Base-by-base conservation (phyloP, 768 basidiomycete genomes). In the Tricholoma saponaceum region DNA sequence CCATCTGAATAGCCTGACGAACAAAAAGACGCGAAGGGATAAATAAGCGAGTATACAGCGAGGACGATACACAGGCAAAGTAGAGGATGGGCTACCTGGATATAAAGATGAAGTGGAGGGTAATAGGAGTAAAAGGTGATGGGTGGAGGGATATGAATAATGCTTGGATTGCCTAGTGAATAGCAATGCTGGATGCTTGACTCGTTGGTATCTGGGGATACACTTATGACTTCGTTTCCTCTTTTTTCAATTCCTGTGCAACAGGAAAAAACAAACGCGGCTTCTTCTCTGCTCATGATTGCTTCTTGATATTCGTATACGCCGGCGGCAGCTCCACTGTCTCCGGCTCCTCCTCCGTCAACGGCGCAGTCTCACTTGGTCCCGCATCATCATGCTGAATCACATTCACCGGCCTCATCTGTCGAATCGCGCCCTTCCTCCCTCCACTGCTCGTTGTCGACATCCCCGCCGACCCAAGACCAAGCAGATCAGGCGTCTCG, bases 311-410 rank as follows among this genome's bases (percentile, higher is more conserved):
- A 59, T 88, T 82, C 25, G 87, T 90, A 70, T 93, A 93, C 28
- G 89, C 89, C 1, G 90, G 90, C 13, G 90, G 90, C 51, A 93
- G 77, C 70, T 93, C 91, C 47, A 93, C 83, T 43, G 89, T 91
- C 70, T 89, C 90, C 14, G 81, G 67, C 61, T 83, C 81, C 16
- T 70, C 72, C 14, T 66, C 70, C 44, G 67, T 68, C 56, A 51
- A 64, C 41, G 54, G 61, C 58, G 56, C 41, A 3, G 66, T 58
- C 33, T 68, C 70, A 56, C 78, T 79, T 5, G 84, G 80, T 1
- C 91, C 90, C 0, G 88, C 91, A 66, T 93, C 91, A 61, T 92
- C 89, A 63, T 93, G 91, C 70, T 92, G 91, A 46, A 92, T 80
- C 64, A 91, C 82, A 66, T 92, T 92, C 32, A 93, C 83, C 0